Evolutionary conservation across 1,284 basidiomycete species (phyloP).

Genomic region (Leccinum griseonigrum): DNA sequence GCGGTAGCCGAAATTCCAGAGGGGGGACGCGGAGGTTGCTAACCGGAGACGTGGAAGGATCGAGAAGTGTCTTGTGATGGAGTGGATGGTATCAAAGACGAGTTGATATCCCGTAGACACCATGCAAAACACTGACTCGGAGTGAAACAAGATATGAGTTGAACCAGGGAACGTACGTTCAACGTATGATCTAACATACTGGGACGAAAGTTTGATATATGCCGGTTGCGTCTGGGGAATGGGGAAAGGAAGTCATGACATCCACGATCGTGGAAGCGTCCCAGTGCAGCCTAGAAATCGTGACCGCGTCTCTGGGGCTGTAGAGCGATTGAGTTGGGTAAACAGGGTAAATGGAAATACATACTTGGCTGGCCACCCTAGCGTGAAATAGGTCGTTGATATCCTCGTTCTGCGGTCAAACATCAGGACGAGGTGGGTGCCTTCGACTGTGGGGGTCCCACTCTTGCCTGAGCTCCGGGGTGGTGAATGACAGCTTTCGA

Average conservation of each 20-base stretch:
- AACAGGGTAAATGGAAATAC: conserved; percentile 32
- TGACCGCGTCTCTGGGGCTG: conserved; percentile 90
- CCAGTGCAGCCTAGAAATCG: conserved; percentile 82
- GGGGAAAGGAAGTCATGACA: conserved; percentile 93
- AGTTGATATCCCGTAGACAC: conserved; percentile 78
- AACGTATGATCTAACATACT: conserved; percentile 91
- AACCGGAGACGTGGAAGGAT: conserved; percentile 56
- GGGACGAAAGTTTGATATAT: conserved; percentile 91
- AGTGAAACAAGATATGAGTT: conserved; percentile 12
- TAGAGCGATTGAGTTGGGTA: conserved; percentile 13
- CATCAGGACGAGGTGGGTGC: conserved; percentile 80
- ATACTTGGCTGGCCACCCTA: conserved; percentile 97
- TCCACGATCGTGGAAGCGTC: conserved; percentile 86
- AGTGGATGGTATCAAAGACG: conserved; percentile 29
- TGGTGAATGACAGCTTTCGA: conserved; percentile 81
- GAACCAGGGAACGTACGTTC: conserved; percentile 50
- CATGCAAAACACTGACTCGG: conserved; percentile 76
- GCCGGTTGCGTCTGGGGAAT: conserved; percentile 88
- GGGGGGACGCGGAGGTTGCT: conserved; percentile 74
- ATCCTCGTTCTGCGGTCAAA: conserved; percentile 86
- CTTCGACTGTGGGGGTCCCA: conserved; percentile 95
- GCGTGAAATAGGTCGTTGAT: conserved; percentile 83
- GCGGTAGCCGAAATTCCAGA: conserved; percentile 76
- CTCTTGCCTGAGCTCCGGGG: conserved; percentile 81
- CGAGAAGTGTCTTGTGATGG: conserved; percentile 37